Conservation (phyloP, 2,329 filamentous ascomycete genomes). For the Penicillium concentricum region DNA sequence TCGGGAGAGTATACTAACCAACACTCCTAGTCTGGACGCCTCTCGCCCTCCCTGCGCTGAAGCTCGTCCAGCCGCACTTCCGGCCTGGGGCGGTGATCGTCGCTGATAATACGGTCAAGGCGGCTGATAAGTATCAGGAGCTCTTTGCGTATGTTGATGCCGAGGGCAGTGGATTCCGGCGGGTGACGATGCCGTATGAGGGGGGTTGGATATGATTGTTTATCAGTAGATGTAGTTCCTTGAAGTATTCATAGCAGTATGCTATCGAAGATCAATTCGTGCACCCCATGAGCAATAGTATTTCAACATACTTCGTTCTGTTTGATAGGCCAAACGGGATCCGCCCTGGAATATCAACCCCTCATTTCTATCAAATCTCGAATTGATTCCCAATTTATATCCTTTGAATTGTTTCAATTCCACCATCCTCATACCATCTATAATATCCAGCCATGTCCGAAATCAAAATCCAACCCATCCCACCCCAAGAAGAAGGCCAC, state of each 20-base stretch:
- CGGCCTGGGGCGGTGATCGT: slow-evolving; percentile 17
- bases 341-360: background rate
- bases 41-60: slow-evolving; percentile 48
- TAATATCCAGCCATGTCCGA: slow-evolving; percentile 4
- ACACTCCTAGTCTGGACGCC: slow-evolving; percentile 54
- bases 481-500: slow-evolving; percentile 26
- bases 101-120: slow-evolving; percentile 18
- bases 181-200: slow-evolving; percentile 19
- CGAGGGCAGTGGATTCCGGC: slow-evolving; percentile 15
- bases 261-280: background rate
- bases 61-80: slow-evolving; percentile 16
- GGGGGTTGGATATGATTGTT: slow-evolving; percentile 23
- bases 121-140: slow-evolving; percentile 11
- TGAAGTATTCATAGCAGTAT: background rate
- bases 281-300: background rate
- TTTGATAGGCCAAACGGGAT: background rate
- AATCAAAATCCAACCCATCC: slow-evolving; percentile 11
- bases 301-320: background rate
- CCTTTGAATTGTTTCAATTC: background rate
- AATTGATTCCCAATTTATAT: background rate
- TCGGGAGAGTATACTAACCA: background rate
- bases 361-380: background rate
- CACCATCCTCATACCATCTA: background rate
- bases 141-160: slow-evolving; percentile 21
- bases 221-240: slow-evolving; percentile 10